Conservation (phyloP, 2,329 filamentous ascomycete genomes). For the Apiospora saccharicola region DNA sequence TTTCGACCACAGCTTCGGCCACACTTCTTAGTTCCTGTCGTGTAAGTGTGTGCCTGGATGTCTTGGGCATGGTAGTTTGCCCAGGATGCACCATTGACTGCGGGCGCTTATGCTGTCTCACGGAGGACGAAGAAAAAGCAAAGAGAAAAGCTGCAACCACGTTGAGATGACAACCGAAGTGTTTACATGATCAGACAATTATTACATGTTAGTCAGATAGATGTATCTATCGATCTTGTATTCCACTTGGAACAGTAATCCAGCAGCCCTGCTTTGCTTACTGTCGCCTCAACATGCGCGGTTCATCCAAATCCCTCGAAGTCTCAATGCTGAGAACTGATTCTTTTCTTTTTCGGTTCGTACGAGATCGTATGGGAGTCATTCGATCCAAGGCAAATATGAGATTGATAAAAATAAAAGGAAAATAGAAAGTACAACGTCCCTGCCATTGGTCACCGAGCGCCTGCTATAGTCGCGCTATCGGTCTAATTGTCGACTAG, state of each 20-base stretch:
- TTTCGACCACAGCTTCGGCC: background rate
- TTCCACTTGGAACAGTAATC: background rate
- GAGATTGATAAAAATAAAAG: background rate
- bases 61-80: background rate
- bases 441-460: background rate
- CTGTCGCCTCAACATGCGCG: background rate
- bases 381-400: background rate
- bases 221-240: background rate
- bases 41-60: background rate
- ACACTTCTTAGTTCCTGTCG: background rate
- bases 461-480: slow-evolving; percentile 10
- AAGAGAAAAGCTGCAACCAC: background rate
- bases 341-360: background rate
- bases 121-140: background rate
- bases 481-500: background rate
- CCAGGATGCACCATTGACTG: background rate
- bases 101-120: background rate
- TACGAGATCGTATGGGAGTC: background rate
- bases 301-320: background rate
- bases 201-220: background rate
- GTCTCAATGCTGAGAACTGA: no score
- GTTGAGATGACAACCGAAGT: background rate
- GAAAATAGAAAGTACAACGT: background rate
- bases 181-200: background rate
- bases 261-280: background rate